These are phyloP conservation scores for Globisporangium lucens DNA, from an alignment of 352 stramenopile genomes.

Conservation along the genomic window DNA sequence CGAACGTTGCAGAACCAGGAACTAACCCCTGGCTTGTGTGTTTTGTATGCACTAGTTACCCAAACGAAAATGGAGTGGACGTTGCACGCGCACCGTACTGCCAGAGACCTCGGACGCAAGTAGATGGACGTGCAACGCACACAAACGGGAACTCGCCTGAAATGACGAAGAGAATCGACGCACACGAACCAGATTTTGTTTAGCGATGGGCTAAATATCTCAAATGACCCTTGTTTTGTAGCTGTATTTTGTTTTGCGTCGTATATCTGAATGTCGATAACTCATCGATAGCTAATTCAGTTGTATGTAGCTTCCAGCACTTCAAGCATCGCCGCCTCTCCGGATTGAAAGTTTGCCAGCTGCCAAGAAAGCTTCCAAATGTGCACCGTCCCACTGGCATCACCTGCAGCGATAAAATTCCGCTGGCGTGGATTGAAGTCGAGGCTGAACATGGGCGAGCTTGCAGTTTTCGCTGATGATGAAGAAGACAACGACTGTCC, in stretches of 20 bases:
- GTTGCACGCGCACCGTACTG: constrained; percentile 77
- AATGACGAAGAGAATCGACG: constrained; percentile 6
- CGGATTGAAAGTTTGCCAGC: constrained; percentile 73
- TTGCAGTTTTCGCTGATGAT: constrained; percentile 1
- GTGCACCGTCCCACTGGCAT: constrained; percentile 58
- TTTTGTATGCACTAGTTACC: constrained; percentile 41
- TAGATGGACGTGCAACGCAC: constrained; percentile 16
- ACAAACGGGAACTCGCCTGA: background rate
- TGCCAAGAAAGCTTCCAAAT: constrained; percentile 86
- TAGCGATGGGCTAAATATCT: background rate
- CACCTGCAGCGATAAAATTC: constrained; percentile 78
- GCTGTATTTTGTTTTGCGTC: background rate
- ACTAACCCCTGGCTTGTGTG: background rate
- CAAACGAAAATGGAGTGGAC: constrained; percentile 90
- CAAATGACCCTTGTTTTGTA: background rate
- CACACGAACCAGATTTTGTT: constrained; percentile 9
- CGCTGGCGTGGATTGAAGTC: constrained; percentile 83
- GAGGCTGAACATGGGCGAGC: constrained; percentile 47
- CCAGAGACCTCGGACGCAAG: constrained; percentile 69
- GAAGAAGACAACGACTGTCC: background rate
- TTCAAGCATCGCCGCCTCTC: constrained; percentile 59
- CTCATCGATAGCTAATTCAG: background rate
- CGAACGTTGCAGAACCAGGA: background rate
- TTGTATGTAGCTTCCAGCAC: constrained; percentile 23
- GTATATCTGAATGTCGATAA: background rate